phyloP scores from a whole-genome alignment of 2,329 filamentous ascomycete genomes.

The Zarea fungicola region DNA sequence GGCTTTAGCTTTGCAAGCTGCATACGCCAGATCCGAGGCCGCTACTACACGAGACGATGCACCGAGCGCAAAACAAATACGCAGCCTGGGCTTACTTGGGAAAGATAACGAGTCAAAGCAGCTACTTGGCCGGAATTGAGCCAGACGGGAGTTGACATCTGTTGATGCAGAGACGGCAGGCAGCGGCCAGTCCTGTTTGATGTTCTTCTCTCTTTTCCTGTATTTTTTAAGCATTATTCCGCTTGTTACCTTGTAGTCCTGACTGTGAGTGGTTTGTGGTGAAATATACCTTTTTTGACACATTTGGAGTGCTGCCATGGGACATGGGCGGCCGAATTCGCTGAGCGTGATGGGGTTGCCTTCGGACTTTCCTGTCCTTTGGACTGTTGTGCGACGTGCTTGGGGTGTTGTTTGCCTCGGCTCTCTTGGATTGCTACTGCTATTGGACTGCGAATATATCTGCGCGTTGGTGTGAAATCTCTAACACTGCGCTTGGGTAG shows the following conservation, averaged over 20 bases:
- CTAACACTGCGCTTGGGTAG: no score
- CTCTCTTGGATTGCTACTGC: no score
- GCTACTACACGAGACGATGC: conserved; percentile 72
- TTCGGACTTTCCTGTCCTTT: no score
- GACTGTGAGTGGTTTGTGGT: not conserved
- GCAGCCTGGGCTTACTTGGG: conserved; percentile 76
- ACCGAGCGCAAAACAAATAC: conserved; percentile 79
- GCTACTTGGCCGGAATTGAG: conserved; percentile 37
- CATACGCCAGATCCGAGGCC: conserved; percentile 75
- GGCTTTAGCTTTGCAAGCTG: conserved; percentile 71
- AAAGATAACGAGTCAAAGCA: conserved; percentile 75
- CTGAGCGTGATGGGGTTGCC: no score
- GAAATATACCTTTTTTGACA: no score
- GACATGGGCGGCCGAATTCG: no score
- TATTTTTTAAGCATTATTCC: not conserved
- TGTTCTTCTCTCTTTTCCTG: not conserved
- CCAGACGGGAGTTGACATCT: not conserved
- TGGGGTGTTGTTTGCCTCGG: no score
- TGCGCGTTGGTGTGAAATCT: no score
- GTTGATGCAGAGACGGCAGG: not conserved
- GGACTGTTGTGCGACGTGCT: no score
- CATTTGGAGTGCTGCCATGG: no score
- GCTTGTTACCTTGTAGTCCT: not conserved
- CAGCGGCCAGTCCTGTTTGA: no score
- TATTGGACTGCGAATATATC: no score